Percentiles rank a stretch among this genome's conserved stretches.
phyloP scores from a whole-genome alignment of 192 early-diverging fungal species.

The Piromyces finnis region DNA sequence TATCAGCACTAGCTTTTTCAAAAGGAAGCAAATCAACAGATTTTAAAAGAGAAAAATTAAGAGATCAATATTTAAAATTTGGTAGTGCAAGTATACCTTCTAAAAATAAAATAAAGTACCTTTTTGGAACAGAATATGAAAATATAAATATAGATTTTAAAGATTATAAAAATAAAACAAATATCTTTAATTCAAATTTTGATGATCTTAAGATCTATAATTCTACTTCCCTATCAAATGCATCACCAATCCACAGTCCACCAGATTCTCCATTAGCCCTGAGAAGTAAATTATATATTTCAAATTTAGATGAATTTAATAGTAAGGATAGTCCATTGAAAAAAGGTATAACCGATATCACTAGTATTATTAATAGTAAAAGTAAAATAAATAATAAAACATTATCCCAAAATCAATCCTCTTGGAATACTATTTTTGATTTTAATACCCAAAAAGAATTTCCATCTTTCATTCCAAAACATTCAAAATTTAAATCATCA shows the following conservation, averaged over 20 bases:
- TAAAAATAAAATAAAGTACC: neutral
- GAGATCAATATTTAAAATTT: neutral
- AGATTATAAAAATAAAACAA: neutral
- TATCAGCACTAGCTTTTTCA: neutral
- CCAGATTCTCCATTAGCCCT: neutral
- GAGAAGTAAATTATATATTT: too few species aligned
- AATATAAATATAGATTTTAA: too few species aligned
- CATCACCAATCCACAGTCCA: neutral
- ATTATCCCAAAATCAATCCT: neutral
- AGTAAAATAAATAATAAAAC: neutral
- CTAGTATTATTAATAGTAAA: neutral
- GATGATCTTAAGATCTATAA: neutral
- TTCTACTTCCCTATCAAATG: neutral
- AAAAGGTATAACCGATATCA: neutral
- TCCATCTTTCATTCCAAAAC: neutral
- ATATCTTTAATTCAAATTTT: neutral
- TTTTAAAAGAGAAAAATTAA: neutral
- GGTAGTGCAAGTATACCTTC: neutral
- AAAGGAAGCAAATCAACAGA: neutral
- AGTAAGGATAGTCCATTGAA: neutral
- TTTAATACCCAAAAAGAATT: neutral
- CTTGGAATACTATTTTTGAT: neutral
- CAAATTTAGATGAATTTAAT: neutral
- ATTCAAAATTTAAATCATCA: neutral
- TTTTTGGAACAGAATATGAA: too few species aligned